Evolutionary conservation across 2,329 filamentous ascomycete genomes (phyloP).

Genomic region (Aspergillus ibericus): DNA sequence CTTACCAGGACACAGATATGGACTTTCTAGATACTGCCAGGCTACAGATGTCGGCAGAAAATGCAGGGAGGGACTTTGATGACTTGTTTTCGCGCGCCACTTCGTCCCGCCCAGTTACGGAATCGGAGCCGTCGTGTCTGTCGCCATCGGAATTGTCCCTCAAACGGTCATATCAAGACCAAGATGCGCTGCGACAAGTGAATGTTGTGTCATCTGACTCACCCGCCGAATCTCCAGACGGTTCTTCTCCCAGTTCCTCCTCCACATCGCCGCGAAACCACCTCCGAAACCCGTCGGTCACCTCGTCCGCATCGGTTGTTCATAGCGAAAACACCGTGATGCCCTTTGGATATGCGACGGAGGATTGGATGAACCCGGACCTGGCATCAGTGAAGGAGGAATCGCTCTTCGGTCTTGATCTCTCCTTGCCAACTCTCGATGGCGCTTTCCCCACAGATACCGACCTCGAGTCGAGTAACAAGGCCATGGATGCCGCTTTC

Average conservation of each 20-base stretch:
- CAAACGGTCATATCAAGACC: conserved; percentile 32
- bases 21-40: conserved; percentile 43
- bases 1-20: conserved; percentile 44
- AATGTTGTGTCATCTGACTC: conserved; percentile 38
- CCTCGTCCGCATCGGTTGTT: conserved; percentile 42
- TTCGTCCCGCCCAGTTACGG: conserved; percentile 29
- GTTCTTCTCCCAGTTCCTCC: conserved; percentile 45
- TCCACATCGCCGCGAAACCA: conserved; percentile 45
- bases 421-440: conserved; percentile 36
- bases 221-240: conserved; percentile 47
- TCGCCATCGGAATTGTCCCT: conserved; percentile 30
- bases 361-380: conserved; percentile 41
- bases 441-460: conserved; percentile 31
- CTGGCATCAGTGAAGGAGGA: conserved; percentile 40
- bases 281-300: conserved; percentile 41
- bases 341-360: conserved; percentile 36
- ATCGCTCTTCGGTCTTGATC: conserved; percentile 41
- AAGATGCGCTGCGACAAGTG: conserved; percentile 35
- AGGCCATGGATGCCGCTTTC: conserved; percentile 50
- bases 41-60: conserved; percentile 37
- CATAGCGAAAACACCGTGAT: conserved; percentile 38
- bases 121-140: conserved; percentile 31
- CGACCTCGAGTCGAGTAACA: conserved; percentile 48
- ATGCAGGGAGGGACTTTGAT: conserved; percentile 44
- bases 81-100: conserved; percentile 40